Percentiles rank a stretch among this genome's conserved stretches.
phyloP scores from a whole-genome alignment of 345 rosid species.

The Hypericum androsaemum region DNA sequence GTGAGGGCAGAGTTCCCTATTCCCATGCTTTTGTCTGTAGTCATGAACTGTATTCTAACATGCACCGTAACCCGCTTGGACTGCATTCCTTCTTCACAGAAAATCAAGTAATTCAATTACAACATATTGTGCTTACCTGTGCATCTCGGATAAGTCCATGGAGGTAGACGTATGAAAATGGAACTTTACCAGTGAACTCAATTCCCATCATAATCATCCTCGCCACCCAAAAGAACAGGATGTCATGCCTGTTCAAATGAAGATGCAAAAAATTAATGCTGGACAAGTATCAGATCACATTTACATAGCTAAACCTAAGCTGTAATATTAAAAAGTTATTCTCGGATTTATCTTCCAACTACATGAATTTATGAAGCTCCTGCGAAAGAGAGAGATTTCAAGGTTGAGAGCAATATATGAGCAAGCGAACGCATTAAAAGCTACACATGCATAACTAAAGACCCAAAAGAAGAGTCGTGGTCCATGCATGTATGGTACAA shows the following conservation, averaged over 20 bases:
- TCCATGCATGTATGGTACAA: too few relatives aligned
- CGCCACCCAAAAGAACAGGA: slow-evolving; percentile 98
- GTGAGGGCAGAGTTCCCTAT: too few relatives aligned
- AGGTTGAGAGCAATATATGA: too few relatives aligned
- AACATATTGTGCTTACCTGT: slow-evolving; percentile 40
- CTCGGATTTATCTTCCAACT: too few relatives aligned
- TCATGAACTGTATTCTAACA: background rate
- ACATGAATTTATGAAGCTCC: too few relatives aligned
- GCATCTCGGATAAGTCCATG: slow-evolving; percentile 95
- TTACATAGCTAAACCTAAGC: too few relatives aligned
- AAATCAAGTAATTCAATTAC: background rate
- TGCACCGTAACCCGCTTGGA: background rate
- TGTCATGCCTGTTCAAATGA: slow-evolving; percentile 83
- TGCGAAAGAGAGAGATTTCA: too few relatives aligned
- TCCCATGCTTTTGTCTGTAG: too few relatives aligned
- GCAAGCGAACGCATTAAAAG: too few relatives aligned
- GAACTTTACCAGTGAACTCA: slow-evolving; percentile 90
- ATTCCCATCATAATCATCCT: slow-evolving; percentile 99
- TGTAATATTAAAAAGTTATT: too few relatives aligned
- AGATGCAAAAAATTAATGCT: slow-evolving; percentile 11
- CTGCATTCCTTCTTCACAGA: background rate
- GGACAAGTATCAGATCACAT: slow-evolving; percentile 5
- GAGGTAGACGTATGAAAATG: slow-evolving; percentile 80
- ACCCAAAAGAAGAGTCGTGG: too few relatives aligned
- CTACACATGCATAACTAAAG: too few relatives aligned